Base-by-base conservation (phyloP, 176 grass and related monocot genomes). In the Eragrostis curvula region DNA sequence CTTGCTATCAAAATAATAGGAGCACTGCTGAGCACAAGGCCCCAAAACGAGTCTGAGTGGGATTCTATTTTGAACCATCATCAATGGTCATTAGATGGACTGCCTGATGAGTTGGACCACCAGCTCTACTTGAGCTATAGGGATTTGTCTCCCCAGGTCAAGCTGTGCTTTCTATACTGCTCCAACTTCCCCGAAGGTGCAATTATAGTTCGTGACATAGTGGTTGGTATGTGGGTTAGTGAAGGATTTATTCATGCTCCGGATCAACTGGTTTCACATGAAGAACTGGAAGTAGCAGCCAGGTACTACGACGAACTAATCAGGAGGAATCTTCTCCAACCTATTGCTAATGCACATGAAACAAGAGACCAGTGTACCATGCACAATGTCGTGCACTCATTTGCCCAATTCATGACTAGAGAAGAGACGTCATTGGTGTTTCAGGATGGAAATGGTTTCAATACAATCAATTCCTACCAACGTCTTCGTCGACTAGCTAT, bases 121-220 rank as follows among this genome's bases (percentile, higher is more conserved):
- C 13, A 29, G 6, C 7, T 83, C 21, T 72, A 83, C 24, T 27
- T 83, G 30, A 83, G 81, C 30, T 74, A 83, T 20, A 49, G 56
- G 1, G 71, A 75, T 11, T 12, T 85, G 21, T 25, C 51, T 50
- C 73, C 73, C 0, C 5, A 77, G 7, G 12, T 78, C 0, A 85
- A 78, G 41, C 73, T 78, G 7, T 85, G 83, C 52, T 85, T 85
- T 24, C 40, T 85, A 4, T 85, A 85, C 42, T 85, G 30, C 41
- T 77, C 52, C 7, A 20, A 78, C 10, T 50, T 78, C 1, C 65
- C 74, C 0, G 70, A 85, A 68, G 53, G 20, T n/a, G n/a, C n/a
- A n/a, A n/a, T n/a, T n/a, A n/a, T n/a, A n/a, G n/a, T n/a, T n/a
- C n/a, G n/a, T n/a, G n/a, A n/a, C n/a, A n/a, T n/a, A n/a, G n/a